Conservation (phyloP, 139 green algal species). For the Tetraselmis chui region DNA sequence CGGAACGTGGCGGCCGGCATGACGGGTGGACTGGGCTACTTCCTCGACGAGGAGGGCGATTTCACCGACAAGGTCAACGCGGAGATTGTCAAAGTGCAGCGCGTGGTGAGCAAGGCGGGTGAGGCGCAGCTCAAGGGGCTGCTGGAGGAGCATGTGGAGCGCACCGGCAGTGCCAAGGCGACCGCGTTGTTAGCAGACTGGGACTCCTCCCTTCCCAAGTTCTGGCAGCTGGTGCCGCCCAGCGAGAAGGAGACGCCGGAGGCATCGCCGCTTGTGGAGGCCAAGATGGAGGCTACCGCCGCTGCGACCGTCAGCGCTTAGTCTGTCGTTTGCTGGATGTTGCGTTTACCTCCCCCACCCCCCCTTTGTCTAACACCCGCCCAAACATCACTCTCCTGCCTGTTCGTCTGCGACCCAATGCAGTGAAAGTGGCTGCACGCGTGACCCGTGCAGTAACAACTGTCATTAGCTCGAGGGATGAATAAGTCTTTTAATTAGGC, state of each 20-base stretch:
- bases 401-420: too few relatives aligned
- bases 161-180: slow-evolving; percentile 69
- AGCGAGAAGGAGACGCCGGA: slow-evolving; percentile 62
- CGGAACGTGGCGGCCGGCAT: slow-evolving; percentile 96
- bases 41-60: slow-evolving; percentile 87
- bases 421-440: too few relatives aligned
- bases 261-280: slow-evolving; percentile 24
- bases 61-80: slow-evolving; percentile 91
- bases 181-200: slow-evolving; percentile 76
- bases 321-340: too few relatives aligned
- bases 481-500: too few relatives aligned
- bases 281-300: neutral
- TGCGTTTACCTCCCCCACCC: too few relatives aligned
- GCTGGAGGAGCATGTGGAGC: slow-evolving; percentile 71
- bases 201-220: slow-evolving; percentile 60
- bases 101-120: slow-evolving; percentile 74
- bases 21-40: slow-evolving; percentile 96
- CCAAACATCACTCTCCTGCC: too few relatives aligned
- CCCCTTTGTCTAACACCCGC: too few relatives aligned
- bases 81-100: slow-evolving; percentile 93
- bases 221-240: slow-evolving; percentile 97
- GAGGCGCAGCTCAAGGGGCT: slow-evolving; percentile 80
- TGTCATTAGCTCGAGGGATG: too few relatives aligned
- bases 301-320: neutral
- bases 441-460: too few relatives aligned